A percentile compares a stretch with the other conserved stretches of the same genome.
phyloP scores from a whole-genome alignment of 1,284 basidiomycete genomes.

The Ganoderma leucocontextum region DNA sequence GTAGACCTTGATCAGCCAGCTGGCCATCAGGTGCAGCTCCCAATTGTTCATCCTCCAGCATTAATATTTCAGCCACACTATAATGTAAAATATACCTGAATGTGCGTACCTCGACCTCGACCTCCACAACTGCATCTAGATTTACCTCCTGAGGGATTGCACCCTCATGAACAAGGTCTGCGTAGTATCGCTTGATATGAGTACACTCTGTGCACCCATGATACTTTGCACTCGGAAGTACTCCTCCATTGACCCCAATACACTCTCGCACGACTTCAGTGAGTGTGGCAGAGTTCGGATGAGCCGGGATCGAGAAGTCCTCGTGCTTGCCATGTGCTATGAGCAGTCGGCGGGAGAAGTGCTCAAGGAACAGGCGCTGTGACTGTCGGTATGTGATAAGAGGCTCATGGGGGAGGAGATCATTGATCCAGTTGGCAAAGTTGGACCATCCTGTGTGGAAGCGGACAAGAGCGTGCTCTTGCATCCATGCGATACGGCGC shows the following conservation, averaged over 20 bases:
- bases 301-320: not conserved
- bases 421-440: not conserved
- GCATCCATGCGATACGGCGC: not conserved
- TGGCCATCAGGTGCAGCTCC: no score
- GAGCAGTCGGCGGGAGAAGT: not conserved
- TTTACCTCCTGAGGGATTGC: not conserved
- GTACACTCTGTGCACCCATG: not conserved
- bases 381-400: not conserved
- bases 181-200: not conserved
- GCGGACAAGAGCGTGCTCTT: not conserved
- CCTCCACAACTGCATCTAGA: not conserved
- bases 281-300: not conserved
- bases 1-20: no score
- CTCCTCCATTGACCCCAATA: not conserved
- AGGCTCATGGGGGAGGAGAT: not conserved
- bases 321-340: not conserved
- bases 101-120: not conserved
- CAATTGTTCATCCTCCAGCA: no score
- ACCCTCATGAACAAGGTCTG: not conserved
- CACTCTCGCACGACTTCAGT: not conserved
- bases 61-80: no score
- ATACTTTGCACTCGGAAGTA: not conserved
- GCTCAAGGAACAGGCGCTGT: not conserved
- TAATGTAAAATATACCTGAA: no score
- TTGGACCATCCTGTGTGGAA: not conserved